Conservation (phyloP, 768 basidiomycete genomes). For the Neoboletus subvelutipes region DNA sequence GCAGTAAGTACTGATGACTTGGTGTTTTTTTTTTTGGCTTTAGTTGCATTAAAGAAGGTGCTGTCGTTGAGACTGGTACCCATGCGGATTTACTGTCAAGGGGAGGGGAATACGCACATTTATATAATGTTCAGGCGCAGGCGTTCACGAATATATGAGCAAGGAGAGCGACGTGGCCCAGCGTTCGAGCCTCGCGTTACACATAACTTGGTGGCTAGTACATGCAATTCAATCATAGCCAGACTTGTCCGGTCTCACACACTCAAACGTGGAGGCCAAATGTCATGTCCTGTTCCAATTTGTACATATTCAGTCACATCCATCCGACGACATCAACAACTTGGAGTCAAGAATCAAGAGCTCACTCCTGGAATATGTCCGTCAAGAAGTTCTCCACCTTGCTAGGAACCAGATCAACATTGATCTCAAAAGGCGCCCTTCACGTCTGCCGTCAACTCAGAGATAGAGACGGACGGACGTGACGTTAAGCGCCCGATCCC, state of each 20-base stretch:
- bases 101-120: slow-evolving; percentile 33
- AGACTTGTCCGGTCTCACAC: not conserved
- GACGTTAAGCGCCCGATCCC: slow-evolving; percentile 1
- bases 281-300: not conserved
- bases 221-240: not conserved
- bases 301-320: not conserved
- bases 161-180: not conserved
- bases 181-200: not conserved
- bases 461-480: slow-evolving; percentile 6
- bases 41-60: slow-evolving; percentile 36
- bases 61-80: slow-evolving; percentile 34
- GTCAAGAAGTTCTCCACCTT: not conserved
- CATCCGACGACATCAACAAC: not conserved
- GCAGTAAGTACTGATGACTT: not conserved
- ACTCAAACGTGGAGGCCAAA: not conserved
- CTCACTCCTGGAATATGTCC: not conserved
- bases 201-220: not conserved
- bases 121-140: slow-evolving; percentile 35
- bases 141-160: slow-evolving; percentile 22
- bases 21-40: not conserved
- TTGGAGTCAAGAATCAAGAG: too few relatives aligned
- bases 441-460: not conserved
- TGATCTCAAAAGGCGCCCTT: not conserved
- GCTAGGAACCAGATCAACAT: not conserved
- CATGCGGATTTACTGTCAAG: slow-evolving; percentile 30